A percentile compares a stretch with the other conserved stretches of the same genome.
phyloP scores from a whole-genome alignment of 1,139 yeast genomes.

The Saccharomyces hybrid region DNA sequence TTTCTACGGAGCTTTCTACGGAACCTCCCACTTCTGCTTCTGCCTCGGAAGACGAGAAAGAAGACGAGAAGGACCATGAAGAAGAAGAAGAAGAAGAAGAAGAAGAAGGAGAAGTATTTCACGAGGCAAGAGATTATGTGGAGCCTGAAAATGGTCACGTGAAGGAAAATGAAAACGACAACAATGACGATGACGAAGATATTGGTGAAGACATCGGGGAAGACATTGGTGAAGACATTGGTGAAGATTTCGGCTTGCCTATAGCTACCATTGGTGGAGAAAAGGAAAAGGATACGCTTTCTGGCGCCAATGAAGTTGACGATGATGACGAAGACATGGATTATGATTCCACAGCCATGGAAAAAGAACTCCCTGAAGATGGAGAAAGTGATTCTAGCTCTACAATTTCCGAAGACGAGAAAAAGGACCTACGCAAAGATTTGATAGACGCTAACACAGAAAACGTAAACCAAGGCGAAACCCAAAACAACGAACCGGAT shows the following conservation, averaged over 20 bases:
- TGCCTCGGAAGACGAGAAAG: conserved; percentile 5
- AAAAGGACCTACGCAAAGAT: conserved; percentile 8
- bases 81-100: conserved; percentile 1
- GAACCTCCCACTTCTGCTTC: conserved; percentile 8
- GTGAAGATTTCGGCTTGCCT: conserved; percentile 5
- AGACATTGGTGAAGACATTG: conserved; percentile 10
- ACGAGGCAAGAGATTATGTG: conserved; percentile 27
- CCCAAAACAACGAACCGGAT: neutral
- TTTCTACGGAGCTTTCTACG: conserved; percentile 5
- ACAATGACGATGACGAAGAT: conserved; percentile 14
- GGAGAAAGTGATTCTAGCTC: conserved; percentile 4
- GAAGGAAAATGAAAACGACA: neutral
- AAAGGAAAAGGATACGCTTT: neutral
- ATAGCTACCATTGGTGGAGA: neutral
- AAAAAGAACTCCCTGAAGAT: conserved; percentile 12
- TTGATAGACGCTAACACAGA: conserved; percentile 5
- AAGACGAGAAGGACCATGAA: neutral
- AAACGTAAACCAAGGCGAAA: conserved; percentile 4
- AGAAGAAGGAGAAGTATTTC: conserved; percentile 22
- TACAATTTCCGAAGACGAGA: neutral
- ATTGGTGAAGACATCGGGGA: conserved; percentile 8
- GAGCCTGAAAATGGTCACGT: conserved; percentile 10
- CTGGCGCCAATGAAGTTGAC: neutral
- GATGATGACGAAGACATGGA: conserved; percentile 4
- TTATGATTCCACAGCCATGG: conserved; percentile 8